A percentile compares a stretch with the other conserved stretches of the same genome.
Conservation (phyloP, 2,329 filamentous ascomycete species). For the Achaetomium macrosporum region DNA sequence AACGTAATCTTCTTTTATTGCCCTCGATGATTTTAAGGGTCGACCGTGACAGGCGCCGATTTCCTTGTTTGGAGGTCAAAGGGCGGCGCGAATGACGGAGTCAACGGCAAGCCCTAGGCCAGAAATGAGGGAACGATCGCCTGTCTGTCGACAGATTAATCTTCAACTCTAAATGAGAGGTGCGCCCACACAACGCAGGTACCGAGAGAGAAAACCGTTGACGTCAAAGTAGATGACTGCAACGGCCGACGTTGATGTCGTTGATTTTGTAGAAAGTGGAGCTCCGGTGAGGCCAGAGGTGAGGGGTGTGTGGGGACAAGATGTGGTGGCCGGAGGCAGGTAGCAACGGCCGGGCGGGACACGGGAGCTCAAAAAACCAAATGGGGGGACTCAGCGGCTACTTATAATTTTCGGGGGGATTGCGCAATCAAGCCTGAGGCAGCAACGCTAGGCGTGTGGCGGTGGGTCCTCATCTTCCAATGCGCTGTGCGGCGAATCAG, state of each 20-base stretch:
- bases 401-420: slow-evolving; percentile 49
- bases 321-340: slow-evolving; percentile 42
- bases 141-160: slow-evolving; percentile 25
- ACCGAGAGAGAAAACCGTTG: slow-evolving; percentile 15
- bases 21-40: slow-evolving; percentile 24
- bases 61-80: slow-evolving; percentile 23
- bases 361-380: slow-evolving; percentile 41
- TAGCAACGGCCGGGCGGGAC: slow-evolving; percentile 49
- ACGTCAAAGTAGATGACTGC: slow-evolving; percentile 18
- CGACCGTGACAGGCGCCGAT: slow-evolving; percentile 24
- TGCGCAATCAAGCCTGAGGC: slow-evolving; percentile 33
- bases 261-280: slow-evolving; percentile 21
- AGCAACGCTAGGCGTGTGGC: slow-evolving; percentile 39
- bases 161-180: slow-evolving; percentile 26
- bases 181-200: slow-evolving; percentile 27
- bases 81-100: slow-evolving; percentile 19
- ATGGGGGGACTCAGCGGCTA: slow-evolving; percentile 45
- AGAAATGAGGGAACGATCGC: slow-evolving; percentile 23
- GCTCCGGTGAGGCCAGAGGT: slow-evolving; percentile 25
- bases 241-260: slow-evolving; percentile 20
- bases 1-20: slow-evolving; percentile 25
- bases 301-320: slow-evolving; percentile 32
- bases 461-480: slow-evolving; percentile 36
- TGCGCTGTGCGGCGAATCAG: slow-evolving; percentile 39
- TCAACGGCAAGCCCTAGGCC: slow-evolving; percentile 24